Percentiles rank a stretch among this genome's conserved stretches.
phyloP scores from a whole-genome alignment of 345 rosid genomes.

The Aquilaria malaccensis region DNA sequence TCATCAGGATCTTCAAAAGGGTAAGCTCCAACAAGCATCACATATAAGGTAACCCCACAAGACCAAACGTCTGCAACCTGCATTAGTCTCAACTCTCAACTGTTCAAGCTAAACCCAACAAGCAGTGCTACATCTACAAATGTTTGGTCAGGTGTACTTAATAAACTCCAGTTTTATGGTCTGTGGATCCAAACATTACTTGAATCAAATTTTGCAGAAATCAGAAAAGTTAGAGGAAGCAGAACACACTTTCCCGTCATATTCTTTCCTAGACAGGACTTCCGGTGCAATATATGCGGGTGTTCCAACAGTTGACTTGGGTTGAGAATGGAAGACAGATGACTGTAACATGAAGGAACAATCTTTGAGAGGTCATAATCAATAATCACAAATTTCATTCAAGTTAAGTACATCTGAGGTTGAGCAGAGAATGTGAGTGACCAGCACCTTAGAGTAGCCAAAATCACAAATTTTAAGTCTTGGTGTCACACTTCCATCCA shows the following conservation, averaged over 20 bases:
- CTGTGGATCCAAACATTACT: no score
- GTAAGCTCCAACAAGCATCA: slow-evolving; percentile 85
- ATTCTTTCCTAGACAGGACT: slow-evolving; percentile 64
- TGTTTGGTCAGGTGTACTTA: no score
- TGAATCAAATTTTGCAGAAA: neutral
- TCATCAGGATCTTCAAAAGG: slow-evolving; percentile 81
- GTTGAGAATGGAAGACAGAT: slow-evolving; percentile 82
- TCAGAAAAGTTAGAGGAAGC: neutral
- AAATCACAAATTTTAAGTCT: slow-evolving; percentile 90
- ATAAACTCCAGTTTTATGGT: no score
- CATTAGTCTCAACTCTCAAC: no score
- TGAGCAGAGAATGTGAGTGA: neutral
- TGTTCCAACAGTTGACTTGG: slow-evolving; percentile 94
- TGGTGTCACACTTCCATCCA: slow-evolving; percentile 70
- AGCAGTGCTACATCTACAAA: no score
- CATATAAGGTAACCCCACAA: slow-evolving; percentile 80
- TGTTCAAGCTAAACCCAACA: no score
- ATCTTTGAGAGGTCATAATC: neutral
- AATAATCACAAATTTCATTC: neutral
- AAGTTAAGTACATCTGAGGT: neutral
- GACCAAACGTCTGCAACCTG: slow-evolving; percentile 91
- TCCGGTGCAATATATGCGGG: slow-evolving; percentile 95
- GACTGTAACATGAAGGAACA: slow-evolving; percentile 34
- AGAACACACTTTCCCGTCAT: slow-evolving; percentile 67
- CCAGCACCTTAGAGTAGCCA: slow-evolving; percentile 71